phyloP scores from a whole-genome alignment of 768 basidiomycete genomes.

The Atractiella rhizophila region DNA sequence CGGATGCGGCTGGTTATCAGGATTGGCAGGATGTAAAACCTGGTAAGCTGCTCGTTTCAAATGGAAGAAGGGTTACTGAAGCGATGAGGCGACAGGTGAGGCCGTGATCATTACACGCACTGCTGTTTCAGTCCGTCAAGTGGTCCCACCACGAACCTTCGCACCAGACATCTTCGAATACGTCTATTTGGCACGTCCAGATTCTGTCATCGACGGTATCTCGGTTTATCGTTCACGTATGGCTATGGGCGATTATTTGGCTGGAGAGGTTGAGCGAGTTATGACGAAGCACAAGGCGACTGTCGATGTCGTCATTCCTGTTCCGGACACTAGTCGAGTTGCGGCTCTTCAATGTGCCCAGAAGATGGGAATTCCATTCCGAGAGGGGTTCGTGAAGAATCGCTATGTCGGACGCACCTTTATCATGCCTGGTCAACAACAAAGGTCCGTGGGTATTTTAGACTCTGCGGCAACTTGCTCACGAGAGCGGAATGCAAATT shows the following conservation, averaged over 20 bases:
- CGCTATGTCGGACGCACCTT: conserved; percentile 94
- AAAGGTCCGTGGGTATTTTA: conserved; percentile 49
- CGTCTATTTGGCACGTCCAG: conserved; percentile 93
- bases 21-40: conserved; percentile 87
- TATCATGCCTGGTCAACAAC: conserved; percentile 97
- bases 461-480: too few species aligned
- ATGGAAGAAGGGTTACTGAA: neutral
- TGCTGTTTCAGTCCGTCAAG: conserved; percentile 46
- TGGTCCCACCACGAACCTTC: conserved; percentile 43
- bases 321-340: conserved; percentile 88
- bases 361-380: conserved; percentile 62
- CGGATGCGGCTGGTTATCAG: conserved; percentile 68
- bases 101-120: conserved; percentile 80
- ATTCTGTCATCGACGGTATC: conserved; percentile 89
- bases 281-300: conserved; percentile 39
- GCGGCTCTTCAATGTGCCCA: conserved; percentile 90
- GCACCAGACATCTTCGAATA: conserved; percentile 98
- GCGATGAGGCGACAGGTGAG: conserved; percentile 54
- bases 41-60: conserved; percentile 30
- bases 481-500: neutral
- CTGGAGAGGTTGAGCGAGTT: conserved; percentile 55
- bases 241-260: conserved; percentile 96
- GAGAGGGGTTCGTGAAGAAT: conserved; percentile 97
- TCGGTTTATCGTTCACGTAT: conserved; percentile 92
- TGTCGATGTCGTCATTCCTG: conserved; percentile 91